Evolutionary conservation across 2,329 filamentous ascomycete species (phyloP), one percentile per base, ranked within the genome.

Genomic region (Xylaria sp.): DNA sequence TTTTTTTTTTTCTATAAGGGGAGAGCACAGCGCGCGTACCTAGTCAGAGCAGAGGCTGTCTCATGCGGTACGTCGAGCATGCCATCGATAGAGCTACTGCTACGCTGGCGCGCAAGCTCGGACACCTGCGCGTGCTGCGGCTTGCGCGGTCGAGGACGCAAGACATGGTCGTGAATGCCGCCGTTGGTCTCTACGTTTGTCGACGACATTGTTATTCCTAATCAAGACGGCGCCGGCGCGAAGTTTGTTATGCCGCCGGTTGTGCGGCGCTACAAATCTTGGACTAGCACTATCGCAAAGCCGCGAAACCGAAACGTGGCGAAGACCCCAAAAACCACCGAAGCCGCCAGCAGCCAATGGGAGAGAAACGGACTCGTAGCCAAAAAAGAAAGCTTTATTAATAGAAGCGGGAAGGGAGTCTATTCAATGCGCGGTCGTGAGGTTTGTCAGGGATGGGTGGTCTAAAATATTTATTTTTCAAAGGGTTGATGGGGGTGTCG

Each of bases 121-220:
- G 81, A 78, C n/a, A 85, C 76, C 72, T 85, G 84, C 2, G 82
- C 77, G 64, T 85, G 84, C 68, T 83, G 78, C 0, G 83, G 81
- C 71, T 86, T 87, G 69, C 83, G 82, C 28, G 84, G 82, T 10
- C 85, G 81, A 18, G 85, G 83, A 6, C 85, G 83, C 63, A 85
- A 73, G 61, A 85, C 78, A 67, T 83, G 77, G 60, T 84, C 84
- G 70, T 78, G 76, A 30, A 13, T 28, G 20, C 57, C 53, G 53
- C 75, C 71, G 53, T 75, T 71, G 23, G 65, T 60, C 36, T 76
- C 60, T 34, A 77, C 64, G 58, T 75, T 71, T 57, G 73, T 76
- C 39, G 75, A 76, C 43, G 75, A 75, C 55, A 72, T 72, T 69
- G 74, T 76, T 76, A 53, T 34, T 66, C 28, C 23, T 28, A 36